These are phyloP conservation scores for Laburnicola sp. DNA, from an alignment of 2,329 filamentous ascomycete genomes.

Conservation along the genomic window DNA sequence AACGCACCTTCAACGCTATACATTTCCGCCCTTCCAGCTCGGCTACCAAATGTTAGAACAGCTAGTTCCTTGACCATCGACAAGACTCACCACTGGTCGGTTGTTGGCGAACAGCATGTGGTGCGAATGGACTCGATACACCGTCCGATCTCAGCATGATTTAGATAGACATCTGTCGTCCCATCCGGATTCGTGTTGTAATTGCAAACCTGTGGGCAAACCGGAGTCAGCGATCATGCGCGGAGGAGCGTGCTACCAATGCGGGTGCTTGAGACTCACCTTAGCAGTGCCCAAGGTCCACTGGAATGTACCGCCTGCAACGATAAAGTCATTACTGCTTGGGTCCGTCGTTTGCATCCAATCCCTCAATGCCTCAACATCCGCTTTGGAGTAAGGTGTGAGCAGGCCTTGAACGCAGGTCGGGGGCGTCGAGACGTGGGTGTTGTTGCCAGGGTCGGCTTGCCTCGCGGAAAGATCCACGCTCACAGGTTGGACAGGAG, in stretches of 20 bases:
- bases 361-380: background rate
- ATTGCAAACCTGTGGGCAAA: background rate
- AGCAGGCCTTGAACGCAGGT: slow-evolving; percentile 3
- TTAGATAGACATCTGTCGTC: slow-evolving; percentile 1
- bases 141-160: background rate
- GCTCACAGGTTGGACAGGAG: background rate
- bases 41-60: background rate
- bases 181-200: slow-evolving; percentile 5
- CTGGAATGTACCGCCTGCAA: background rate
- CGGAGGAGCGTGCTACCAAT: background rate
- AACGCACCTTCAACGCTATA: background rate
- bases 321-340: background rate
- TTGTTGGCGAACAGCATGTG: slow-evolving; percentile 4
- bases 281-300: background rate
- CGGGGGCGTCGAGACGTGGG: background rate
- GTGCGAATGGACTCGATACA: slow-evolving; percentile 1
- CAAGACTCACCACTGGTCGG: slow-evolving; percentile 1
- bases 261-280: background rate
- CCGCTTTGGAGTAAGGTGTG: slow-evolving; percentile 1
- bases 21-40: background rate
- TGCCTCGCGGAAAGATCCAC: background rate
- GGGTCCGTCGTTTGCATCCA: background rate
- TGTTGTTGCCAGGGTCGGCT: no score
- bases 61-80: background rate
- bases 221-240: background rate